Conservation (phyloP, 1,284 basidiomycete species). For the Heterobasidion occidentale region DNA sequence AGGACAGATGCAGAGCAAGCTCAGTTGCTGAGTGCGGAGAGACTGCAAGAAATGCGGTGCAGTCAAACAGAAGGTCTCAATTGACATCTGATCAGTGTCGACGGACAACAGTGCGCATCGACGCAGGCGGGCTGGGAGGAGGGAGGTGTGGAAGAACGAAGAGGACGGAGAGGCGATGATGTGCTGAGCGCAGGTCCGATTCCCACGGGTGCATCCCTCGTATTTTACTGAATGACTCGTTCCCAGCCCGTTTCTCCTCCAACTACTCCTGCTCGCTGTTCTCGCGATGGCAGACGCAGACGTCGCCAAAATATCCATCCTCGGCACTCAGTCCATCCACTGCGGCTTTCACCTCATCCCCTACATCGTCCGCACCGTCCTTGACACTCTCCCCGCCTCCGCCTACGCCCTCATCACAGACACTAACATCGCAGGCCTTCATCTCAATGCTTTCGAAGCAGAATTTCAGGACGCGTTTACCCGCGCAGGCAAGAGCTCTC, state of each 20-base stretch:
- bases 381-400: conserved; percentile 71
- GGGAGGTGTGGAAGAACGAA: background rate
- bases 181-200: background rate
- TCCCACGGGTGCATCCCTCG: background rate
- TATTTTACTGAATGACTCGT: background rate
- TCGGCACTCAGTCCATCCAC: conserved; percentile 84
- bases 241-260: background rate
- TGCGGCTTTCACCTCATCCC: conserved; percentile 87
- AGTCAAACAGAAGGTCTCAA: too few relatives aligned
- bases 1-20: too few relatives aligned
- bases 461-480: conserved; percentile 53
- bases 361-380: conserved; percentile 79
- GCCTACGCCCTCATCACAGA: conserved; percentile 94
- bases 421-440: conserved; percentile 77
- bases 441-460: conserved; percentile 60
- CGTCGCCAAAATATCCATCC: conserved; percentile 72
- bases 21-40: too few relatives aligned
- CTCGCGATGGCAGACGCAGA: conserved; percentile 26
- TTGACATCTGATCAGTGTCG: too few relatives aligned
- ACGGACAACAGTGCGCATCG: too few relatives aligned
- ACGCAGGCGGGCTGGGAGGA: too few relatives aligned
- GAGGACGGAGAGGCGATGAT: background rate
- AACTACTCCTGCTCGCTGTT: background rate
- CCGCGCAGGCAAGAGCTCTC: conserved; percentile 32
- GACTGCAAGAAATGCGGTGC: too few relatives aligned